Conservation (phyloP, 108 stramenopile species). For the Nitzschia sp. region DNA sequence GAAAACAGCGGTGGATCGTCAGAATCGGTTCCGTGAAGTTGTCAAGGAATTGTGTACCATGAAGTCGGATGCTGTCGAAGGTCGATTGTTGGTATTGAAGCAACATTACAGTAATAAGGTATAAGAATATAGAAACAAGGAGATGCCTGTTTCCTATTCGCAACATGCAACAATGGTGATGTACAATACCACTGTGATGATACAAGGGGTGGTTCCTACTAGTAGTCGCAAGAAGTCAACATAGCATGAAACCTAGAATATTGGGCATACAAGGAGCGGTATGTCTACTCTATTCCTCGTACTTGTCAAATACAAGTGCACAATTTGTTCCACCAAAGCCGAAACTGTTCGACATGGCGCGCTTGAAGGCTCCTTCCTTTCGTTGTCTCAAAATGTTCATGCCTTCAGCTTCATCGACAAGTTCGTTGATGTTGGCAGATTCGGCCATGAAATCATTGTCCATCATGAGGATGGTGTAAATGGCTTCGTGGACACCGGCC, state of each 20-base stretch:
- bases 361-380: slow-evolving; percentile 88
- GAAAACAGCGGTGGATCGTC: slow-evolving; percentile 57
- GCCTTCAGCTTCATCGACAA: slow-evolving; percentile 91
- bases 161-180: no score
- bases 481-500: slow-evolving; percentile 97
- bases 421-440: slow-evolving; percentile 86
- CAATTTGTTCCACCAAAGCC: slow-evolving; percentile 99
- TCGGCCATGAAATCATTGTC: slow-evolving; percentile 94
- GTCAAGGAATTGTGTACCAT: slow-evolving; percentile 78
- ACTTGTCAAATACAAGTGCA: slow-evolving; percentile 94
- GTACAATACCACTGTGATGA: no score
- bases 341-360: slow-evolving; percentile 98
- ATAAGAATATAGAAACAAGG: neutral
- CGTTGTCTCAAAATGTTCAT: slow-evolving; percentile 86
- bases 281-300: slow-evolving; percentile 58
- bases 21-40: slow-evolving; percentile 51
- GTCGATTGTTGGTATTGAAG: slow-evolving; percentile 77
- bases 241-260: no score
- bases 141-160: no score
- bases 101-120: slow-evolving; percentile 58
- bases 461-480: slow-evolving; percentile 94
- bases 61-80: slow-evolving; percentile 59
- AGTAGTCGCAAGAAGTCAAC: no score
- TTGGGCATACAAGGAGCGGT: no score
- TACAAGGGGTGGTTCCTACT: no score